Percentiles rank a stretch among this genome's conserved stretches.
phyloP scores from a whole-genome alignment of 2,329 filamentous ascomycete genomes.

The Stagonosporopsis rhizophila region DNA sequence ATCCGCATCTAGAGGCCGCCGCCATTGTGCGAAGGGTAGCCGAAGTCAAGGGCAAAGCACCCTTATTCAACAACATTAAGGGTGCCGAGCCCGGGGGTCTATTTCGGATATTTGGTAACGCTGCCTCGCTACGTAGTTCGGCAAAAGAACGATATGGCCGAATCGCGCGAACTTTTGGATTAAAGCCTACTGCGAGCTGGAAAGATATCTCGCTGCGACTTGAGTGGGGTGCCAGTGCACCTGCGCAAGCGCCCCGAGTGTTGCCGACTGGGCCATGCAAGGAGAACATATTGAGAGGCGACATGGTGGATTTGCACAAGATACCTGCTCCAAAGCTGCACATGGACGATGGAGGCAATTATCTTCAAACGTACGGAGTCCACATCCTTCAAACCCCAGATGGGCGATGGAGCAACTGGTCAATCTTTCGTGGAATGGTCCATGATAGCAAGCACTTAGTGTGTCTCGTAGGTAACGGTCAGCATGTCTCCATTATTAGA shows the following conservation, averaged over 20 bases:
- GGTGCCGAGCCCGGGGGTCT: constrained; percentile 55
- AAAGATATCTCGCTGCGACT: constrained; percentile 4
- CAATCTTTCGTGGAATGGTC: constrained; percentile 57
- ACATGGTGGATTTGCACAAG: constrained; percentile 51
- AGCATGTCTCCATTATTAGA: constrained; percentile 48
- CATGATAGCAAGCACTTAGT: constrained; percentile 53
- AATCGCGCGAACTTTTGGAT: background rate
- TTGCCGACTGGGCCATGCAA: constrained; percentile 2
- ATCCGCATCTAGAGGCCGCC: constrained; percentile 28
- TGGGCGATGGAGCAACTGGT: constrained; percentile 58
- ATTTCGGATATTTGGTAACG: constrained; percentile 58
- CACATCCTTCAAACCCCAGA: constrained; percentile 57
- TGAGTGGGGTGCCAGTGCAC: background rate
- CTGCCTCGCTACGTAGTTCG: constrained; percentile 48
- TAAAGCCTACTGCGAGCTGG: constrained; percentile 1
- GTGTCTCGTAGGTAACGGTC: constrained; percentile 52
- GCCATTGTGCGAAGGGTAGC: constrained; percentile 55
- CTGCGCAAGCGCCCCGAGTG: background rate
- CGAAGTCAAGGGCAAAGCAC: constrained; percentile 50
- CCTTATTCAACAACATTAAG: constrained; percentile 61
- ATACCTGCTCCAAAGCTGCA: constrained; percentile 52
- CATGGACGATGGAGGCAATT: constrained; percentile 57
- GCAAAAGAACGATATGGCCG: background rate
- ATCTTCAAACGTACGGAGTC: constrained; percentile 60
- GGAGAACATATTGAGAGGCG: constrained; percentile 30